Conservation (phyloP, 306 rosid genomes). For the Lupinus albus region DNA sequence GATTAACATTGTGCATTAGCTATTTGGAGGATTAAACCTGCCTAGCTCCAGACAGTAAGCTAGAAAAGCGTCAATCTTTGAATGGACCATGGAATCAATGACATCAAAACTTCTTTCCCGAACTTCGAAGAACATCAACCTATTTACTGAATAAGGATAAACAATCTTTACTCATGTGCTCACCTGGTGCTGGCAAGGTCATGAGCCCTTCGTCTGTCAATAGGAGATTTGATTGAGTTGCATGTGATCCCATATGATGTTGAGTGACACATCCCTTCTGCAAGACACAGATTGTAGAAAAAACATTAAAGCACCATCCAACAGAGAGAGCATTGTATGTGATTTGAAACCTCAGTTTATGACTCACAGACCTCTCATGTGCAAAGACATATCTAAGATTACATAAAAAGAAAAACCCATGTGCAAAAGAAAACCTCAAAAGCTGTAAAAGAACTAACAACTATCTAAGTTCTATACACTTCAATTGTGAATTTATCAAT, state of each 20-base stretch:
- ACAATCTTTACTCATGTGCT: constrained; percentile 24
- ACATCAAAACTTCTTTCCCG: constrained; percentile 8
- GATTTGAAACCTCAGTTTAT: constrained; percentile 19
- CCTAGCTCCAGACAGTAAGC: constrained; percentile 11
- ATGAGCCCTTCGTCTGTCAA: constrained; percentile 58
- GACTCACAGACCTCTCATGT: neutral
- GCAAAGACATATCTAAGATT: constrained; percentile 14
- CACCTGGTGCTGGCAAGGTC: constrained; percentile 60
- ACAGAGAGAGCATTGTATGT: constrained; percentile 9
- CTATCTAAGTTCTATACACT: neutral
- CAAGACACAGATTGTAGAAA: constrained; percentile 44
- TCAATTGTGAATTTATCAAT: neutral
- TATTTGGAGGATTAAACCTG: constrained; percentile 11
- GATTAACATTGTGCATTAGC: constrained; percentile 12
- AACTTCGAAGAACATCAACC: constrained; percentile 6
- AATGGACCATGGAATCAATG: constrained; percentile 22
- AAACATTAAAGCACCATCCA: constrained; percentile 40
- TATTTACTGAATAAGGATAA: constrained; percentile 23
- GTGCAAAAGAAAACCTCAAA: constrained; percentile 13
- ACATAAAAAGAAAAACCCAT: constrained; percentile 3
- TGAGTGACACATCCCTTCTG: constrained; percentile 69
- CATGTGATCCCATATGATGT: constrained; percentile 53
- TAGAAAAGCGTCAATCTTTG: neutral
- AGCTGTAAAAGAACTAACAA: neutral
- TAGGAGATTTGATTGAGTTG: constrained; percentile 56